Evolutionary conservation across 2,329 filamentous ascomycete species (phyloP), one percentile per base, ranked within the genome.

Genomic region (Geoglossum cookeanum): DNA sequence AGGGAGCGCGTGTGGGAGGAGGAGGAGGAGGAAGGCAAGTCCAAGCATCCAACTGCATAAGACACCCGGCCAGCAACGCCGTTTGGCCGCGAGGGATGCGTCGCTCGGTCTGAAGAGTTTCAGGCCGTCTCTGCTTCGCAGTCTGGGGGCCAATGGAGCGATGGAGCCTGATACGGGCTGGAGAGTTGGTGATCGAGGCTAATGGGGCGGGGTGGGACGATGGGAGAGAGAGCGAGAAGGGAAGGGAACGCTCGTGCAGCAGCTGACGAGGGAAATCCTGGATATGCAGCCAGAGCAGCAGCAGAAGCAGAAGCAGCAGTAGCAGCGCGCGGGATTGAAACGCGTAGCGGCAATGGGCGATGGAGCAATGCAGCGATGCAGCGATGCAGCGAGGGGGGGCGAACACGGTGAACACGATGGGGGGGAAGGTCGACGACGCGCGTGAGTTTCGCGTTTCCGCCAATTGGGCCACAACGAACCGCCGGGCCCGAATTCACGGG

Each of bases 211-310:
- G 33, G 29, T 27, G 48, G 15, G 30, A 35, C 30, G 49, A 52
- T 32, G 48, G 3, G 37, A 42, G 4, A 15, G 13, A 9, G 48
- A 32, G 48, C 7, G 48, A 32, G 29, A 33, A 22, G 22, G 22
- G 22, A 22, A 22, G 22, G 15, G 48, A 53, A 53, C 49, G 49
- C 22, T 53, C 49, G n/a, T 53, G 49, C 49, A 53, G 49, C 7
- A 53, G n/a, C 49, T 35, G 49, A 33, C 49, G 49, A 53, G 49
- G 49, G 30, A 53, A 35, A 53, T 37, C 49, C 49, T 22, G n/a
- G 30, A 17, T 9, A 11, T 53, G 5, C 48, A 15, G 27, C 29
- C 48, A 15, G 32, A 15, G 11, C 8, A 33, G 48, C 17, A 49
- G 47, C 47, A 22, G 22, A 5, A 49, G 47, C 22, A 29, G 47